These are phyloP conservation scores for Xylariales sp. DNA, from an alignment of 2,329 filamentous ascomycete genomes.

Conservation along the genomic window DNA sequence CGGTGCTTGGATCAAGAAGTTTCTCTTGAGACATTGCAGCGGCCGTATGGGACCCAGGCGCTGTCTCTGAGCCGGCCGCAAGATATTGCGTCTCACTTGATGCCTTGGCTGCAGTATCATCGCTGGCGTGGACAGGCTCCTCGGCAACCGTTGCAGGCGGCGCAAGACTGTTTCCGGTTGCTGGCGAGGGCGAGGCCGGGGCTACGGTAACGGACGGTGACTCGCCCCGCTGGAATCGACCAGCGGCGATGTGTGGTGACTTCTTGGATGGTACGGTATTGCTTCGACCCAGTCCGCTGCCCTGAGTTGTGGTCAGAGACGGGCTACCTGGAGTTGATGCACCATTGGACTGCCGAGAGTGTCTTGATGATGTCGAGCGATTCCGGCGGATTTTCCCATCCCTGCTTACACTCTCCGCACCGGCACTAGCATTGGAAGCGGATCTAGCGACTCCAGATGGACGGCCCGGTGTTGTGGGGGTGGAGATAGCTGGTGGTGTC, in stretches of 20 bases:
- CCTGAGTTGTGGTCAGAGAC: conserved; percentile 47
- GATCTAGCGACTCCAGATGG: conserved; percentile 65
- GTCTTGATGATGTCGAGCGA: conserved; percentile 86
- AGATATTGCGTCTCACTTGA: conserved; percentile 24
- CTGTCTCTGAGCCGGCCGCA: conserved; percentile 19
- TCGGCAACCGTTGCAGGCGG: conserved; percentile 28
- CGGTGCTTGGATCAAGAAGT: conserved; percentile 35
- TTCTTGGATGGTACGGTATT: conserved; percentile 93
- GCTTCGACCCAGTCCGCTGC: conserved; percentile 58
- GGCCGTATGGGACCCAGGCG: conserved; percentile 23
- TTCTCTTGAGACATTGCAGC: conserved; percentile 46
- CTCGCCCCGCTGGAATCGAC: conserved; percentile 52
- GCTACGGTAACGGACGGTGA: conserved; percentile 26
- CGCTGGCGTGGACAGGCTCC: conserved; percentile 17
- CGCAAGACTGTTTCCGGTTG: conserved; percentile 32
- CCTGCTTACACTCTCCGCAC: conserved; percentile 79
- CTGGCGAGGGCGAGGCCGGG: conserved; percentile 47
- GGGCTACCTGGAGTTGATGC: conserved; percentile 67
- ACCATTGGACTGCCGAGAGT: conserved; percentile 71
- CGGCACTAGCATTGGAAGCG: conserved; percentile 82
- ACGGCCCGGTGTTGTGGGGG: conserved; percentile 45
- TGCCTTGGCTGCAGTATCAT: conserved; percentile 18
- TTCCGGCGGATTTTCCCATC: conserved; percentile 79
- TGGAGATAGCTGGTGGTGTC: conserved; percentile 47
- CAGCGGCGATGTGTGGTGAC: conserved; percentile 66